Conservation (phyloP, 305 asterid species). For the Solanum hybrid region DNA sequence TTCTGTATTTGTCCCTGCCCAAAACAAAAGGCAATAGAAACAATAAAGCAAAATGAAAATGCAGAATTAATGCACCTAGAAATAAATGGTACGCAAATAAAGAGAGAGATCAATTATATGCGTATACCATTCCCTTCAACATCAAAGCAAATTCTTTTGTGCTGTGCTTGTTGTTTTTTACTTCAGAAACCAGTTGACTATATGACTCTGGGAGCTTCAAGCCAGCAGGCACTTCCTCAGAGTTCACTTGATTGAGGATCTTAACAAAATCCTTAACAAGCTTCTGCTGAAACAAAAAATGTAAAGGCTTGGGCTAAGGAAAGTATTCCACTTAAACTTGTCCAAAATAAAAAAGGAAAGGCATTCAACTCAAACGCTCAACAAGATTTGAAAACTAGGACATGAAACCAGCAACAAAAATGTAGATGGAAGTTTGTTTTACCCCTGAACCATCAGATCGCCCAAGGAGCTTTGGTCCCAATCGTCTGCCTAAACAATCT, state of each 20-base stretch:
- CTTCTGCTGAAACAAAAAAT: conserved; percentile 40
- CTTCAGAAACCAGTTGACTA: conserved; percentile 65
- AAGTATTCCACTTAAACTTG: neutral
- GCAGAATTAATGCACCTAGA: neutral
- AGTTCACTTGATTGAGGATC: conserved; percentile 68
- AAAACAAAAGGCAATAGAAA: neutral
- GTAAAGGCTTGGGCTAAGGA: conserved; percentile 15
- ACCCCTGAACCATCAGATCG: conserved; percentile 78
- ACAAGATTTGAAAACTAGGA: neutral
- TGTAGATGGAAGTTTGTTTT: conserved; percentile 1
- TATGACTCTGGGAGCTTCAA: conserved; percentile 70
- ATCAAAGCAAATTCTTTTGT: conserved; percentile 63
- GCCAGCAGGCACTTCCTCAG: conserved; percentile 62
- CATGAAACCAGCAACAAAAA: neutral
- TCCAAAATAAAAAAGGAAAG: neutral
- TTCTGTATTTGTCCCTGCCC: neutral
- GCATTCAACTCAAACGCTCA: neutral
- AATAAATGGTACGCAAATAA: neutral
- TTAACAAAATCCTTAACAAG: conserved; percentile 65
- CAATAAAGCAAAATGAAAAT: neutral
- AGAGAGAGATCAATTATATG: neutral
- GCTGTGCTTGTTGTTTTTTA: conserved; percentile 56
- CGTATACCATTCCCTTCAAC: conserved; percentile 73
- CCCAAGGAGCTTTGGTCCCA: conserved; percentile 83
- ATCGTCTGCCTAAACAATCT: conserved; percentile 80